Evolutionary conservation across 176 grass and related monocot genomes (phyloP).

Genomic region (Canna indica): DNA sequence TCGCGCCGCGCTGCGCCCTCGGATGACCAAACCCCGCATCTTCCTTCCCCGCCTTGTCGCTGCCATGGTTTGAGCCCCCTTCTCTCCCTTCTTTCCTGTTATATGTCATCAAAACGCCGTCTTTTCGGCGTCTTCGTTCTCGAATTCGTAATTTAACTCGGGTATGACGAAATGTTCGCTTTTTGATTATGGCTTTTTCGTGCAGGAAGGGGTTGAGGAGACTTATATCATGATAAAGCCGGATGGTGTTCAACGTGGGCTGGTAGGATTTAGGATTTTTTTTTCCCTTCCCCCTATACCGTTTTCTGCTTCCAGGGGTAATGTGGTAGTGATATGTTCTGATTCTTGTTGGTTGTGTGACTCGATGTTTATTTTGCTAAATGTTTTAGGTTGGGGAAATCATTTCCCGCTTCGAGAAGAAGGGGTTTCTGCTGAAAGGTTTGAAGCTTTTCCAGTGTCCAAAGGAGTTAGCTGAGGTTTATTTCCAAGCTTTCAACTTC

Average conservation of each 20-base stretch:
- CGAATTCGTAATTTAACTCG: not conserved
- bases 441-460: slow-evolving; percentile 85
- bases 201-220: slow-evolving; percentile 50
- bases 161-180: slow-evolving; percentile 1
- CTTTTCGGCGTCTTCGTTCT: not conserved
- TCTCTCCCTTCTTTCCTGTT: not conserved
- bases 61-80: slow-evolving; percentile 27
- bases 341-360: not conserved
- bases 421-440: slow-evolving; percentile 91
- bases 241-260: slow-evolving; percentile 81
- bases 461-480: slow-evolving; percentile 94
- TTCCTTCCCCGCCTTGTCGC: slow-evolving; percentile 30
- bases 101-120: not conserved
- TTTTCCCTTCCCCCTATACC: not conserved
- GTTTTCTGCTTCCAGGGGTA: not conserved
- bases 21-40: slow-evolving; percentile 23
- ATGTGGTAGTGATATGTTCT: not conserved
- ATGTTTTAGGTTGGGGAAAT: slow-evolving; percentile 82
- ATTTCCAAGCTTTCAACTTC: slow-evolving; percentile 2
- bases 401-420: slow-evolving; percentile 93
- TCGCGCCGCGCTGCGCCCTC: not conserved
- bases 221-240: slow-evolving; percentile 97
- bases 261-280: slow-evolving; percentile 31
- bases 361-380: not conserved
- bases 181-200: not conserved